Evolutionary conservation across 2,329 filamentous ascomycete species (phyloP).

Genomic region (Dothideomycetidae sp.): DNA sequence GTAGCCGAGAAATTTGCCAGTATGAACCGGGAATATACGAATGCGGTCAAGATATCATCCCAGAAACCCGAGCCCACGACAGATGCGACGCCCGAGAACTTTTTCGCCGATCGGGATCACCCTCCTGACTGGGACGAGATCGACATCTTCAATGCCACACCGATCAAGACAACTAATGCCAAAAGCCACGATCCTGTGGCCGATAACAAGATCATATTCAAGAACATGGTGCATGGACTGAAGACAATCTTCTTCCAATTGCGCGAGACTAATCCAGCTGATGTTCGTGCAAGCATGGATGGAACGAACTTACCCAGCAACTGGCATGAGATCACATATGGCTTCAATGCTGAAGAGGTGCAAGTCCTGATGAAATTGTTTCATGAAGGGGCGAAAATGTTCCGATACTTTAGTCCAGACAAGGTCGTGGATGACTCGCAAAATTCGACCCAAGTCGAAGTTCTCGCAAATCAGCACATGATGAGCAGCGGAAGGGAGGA

Average conservation of each 20-base stretch:
- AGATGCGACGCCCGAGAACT: constrained; percentile 58
- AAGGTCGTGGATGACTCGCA: constrained; percentile 58
- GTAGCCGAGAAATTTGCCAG: constrained; percentile 96
- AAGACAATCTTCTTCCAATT: constrained; percentile 96
- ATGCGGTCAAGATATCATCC: constrained; percentile 84
- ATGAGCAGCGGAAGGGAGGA: constrained; percentile 89
- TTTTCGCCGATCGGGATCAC: constrained; percentile 65
- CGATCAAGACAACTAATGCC: constrained; percentile 88
- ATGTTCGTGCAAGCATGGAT: constrained; percentile 49
- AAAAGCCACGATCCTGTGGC: constrained; percentile 83
- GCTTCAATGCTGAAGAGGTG: constrained; percentile 94
- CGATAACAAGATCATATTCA: constrained; percentile 97
- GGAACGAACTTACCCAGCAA: constrained; percentile 66
- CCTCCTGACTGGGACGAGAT: constrained; percentile 94
- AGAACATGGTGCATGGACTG: constrained; percentile 85
- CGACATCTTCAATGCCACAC: constrained; percentile 91
- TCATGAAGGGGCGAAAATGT: constrained; percentile 88
- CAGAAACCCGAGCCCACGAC: constrained; percentile 48
- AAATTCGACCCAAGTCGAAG: constrained; percentile 72
- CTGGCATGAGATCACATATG: constrained; percentile 91
- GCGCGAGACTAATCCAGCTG: constrained; percentile 65
- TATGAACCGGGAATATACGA: constrained; percentile 93
- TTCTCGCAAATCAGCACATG: constrained; percentile 90
- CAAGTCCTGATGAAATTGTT: constrained; percentile 94
- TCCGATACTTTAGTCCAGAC: constrained; percentile 90